Conservation (phyloP, 768 basidiomycete genomes). For the Psilocybe subaeruginosa region DNA sequence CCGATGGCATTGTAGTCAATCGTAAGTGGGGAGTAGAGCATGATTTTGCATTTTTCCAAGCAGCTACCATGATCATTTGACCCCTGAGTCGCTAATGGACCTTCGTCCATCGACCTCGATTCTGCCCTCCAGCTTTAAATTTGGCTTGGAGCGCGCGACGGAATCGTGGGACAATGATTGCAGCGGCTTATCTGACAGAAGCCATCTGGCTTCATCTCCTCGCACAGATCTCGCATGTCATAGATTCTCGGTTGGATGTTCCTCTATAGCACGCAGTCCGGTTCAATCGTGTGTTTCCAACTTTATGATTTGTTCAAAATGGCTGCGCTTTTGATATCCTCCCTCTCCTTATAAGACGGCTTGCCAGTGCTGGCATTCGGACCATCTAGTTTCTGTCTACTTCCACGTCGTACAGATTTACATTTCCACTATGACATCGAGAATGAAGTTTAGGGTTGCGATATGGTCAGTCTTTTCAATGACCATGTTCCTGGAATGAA, state of each 20-base stretch:
- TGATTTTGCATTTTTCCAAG: neutral
- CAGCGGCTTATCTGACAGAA: slow-evolving; percentile 36
- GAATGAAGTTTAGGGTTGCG: slow-evolving; percentile 48
- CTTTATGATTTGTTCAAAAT: slow-evolving; percentile 37
- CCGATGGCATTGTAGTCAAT: slow-evolving; percentile 9
- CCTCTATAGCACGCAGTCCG: slow-evolving; percentile 40
- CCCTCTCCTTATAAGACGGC: slow-evolving; percentile 15
- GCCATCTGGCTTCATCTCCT: slow-evolving; percentile 30
- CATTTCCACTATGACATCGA: slow-evolving; percentile 28
- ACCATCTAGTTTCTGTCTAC: slow-evolving; percentile 8
- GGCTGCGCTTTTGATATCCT: slow-evolving; percentile 26
- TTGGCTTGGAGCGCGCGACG: slow-evolving; percentile 35
- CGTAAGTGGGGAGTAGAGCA: neutral
- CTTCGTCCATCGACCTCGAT: slow-evolving; percentile 2
- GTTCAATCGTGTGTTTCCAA: slow-evolving; percentile 46
- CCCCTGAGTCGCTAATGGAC: slow-evolving; percentile 6
- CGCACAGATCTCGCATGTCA: slow-evolving; percentile 41
- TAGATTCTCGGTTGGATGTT: slow-evolving; percentile 43
- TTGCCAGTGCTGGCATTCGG: slow-evolving; percentile 17
- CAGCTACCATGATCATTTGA: slow-evolving; percentile 10
- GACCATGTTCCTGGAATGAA: slow-evolving; percentile 16
- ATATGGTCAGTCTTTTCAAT: slow-evolving; percentile 48
- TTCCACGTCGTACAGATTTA: slow-evolving; percentile 16
- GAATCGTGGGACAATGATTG: slow-evolving; percentile 45
- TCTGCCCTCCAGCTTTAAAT: slow-evolving; percentile 9